Base-by-base conservation (phyloP, 2,329 filamentous ascomycete species). In the Hypomyces perniciosus region DNA sequence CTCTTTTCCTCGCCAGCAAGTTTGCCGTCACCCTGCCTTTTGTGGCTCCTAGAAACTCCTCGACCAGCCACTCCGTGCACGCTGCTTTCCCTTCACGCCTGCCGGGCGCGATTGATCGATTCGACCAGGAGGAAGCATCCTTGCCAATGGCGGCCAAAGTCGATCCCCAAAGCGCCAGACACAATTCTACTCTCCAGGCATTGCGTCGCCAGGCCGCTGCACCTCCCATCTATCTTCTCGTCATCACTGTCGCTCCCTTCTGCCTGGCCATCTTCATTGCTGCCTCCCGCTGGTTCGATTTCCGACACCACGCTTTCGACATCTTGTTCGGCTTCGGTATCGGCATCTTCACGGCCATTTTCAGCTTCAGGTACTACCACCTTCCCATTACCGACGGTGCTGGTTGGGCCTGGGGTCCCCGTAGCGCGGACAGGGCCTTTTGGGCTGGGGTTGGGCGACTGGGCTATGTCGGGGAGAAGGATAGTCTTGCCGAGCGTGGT, bases 301-400 rank as follows among this genome's bases (percentile, higher is more conserved):
- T 85, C 71, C 83, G 88, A 37, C 92, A 97, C 67, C 88, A 92
- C 65, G 90, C 85, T n/a, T 92, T 96, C 65, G 92, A 97, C 57
- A 88, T 96, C 57, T 70, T 96, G 2, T 89, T 87, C 56, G 92
- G 92, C n/a, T 86, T 85, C 50, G 57, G 87, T 9, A 86, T 96
- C 55, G 92, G 92, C 7, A 77, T 85, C 10, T 69, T 83, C 41
- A 80, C 80, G 35, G 80, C 88, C 20, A 84, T 84, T 65, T 83
- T 92, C 59, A 80, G 84, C 3, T 96, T 96, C 72, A 78, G 87
- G 27, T 89, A 85, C 72, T 96, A 96, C 64, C 90, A 96, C 64
- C 72, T 93, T 8, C 89, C 90, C 1, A 83, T 95, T 55, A 62
- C 58, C 26, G 62, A 64, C n/a, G 90, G 90, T 6, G 86, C 85